Evolutionary conservation across 148 eudicot species (phyloP).

Genomic region (Silene uniflora): DNA sequence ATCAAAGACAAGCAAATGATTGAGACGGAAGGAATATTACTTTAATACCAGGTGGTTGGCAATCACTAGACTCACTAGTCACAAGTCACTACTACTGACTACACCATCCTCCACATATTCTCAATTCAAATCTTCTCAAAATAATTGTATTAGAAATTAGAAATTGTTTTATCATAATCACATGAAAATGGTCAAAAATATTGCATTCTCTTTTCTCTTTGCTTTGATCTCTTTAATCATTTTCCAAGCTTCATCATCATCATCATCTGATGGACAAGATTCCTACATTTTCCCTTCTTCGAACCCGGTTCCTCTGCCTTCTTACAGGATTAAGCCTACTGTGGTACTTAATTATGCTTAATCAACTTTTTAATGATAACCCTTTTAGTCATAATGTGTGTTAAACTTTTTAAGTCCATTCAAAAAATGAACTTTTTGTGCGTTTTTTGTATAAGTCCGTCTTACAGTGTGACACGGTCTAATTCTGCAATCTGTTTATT

Average conservation of each 20-base stretch:
- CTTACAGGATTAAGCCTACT: constrained; percentile 36
- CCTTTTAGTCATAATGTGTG: no score
- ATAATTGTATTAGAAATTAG: not conserved
- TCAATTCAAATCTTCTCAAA: not conserved
- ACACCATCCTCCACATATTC: not conserved
- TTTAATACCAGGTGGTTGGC: not conserved
- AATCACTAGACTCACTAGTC: not conserved
- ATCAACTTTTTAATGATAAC: no score
- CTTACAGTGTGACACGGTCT: no score
- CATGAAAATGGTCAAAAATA: constrained; percentile 20
- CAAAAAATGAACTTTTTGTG: not conserved
- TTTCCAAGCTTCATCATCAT: constrained; percentile 20
- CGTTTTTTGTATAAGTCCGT: not conserved
- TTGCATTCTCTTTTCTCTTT: constrained; percentile 12
- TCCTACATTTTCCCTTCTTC: constrained; percentile 15
- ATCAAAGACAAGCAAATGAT: no score
- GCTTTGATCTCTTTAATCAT: constrained; percentile 25
- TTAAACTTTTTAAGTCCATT: not conserved
- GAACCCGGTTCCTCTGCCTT: constrained; percentile 33
- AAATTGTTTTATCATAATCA: not conserved
- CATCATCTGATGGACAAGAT: constrained; percentile 3
- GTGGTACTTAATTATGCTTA: constrained; percentile 18
- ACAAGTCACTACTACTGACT: no score
- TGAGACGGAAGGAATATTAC: no score
- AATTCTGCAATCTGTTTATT: no score